Percentiles rank a stretch among this genome's conserved stretches.
Conservation (phyloP, 1,284 basidiomycete species). For the Melampsora abietis-canadensis region DNA sequence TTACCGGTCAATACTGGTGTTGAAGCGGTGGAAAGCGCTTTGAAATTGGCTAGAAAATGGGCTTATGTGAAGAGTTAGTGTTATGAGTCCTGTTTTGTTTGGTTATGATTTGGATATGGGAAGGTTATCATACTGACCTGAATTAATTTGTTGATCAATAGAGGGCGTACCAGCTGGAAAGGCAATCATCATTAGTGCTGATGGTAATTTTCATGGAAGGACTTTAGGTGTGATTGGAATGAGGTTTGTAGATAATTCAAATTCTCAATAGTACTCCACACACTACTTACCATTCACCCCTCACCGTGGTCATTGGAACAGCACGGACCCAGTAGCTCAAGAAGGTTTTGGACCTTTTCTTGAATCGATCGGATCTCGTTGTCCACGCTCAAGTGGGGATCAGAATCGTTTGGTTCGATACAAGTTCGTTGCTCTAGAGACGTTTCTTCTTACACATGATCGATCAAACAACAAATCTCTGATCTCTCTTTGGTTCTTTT, state of each 20-base stretch:
- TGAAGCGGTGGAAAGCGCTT: slow-evolving; percentile 88
- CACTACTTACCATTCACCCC: too few relatives aligned
- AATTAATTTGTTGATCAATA: slow-evolving; percentile 50
- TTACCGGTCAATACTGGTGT: slow-evolving; percentile 99
- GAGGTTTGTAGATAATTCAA: slow-evolving; percentile 45
- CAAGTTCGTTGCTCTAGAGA: slow-evolving; percentile 57
- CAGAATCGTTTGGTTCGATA: slow-evolving; percentile 63
- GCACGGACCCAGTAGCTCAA: slow-evolving; percentile 78
- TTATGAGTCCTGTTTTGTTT: too few relatives aligned
- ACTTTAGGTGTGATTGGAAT: slow-evolving; percentile 83
- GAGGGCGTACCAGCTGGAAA: slow-evolving; percentile 79
- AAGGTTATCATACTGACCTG: too few relatives aligned
- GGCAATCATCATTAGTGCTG: slow-evolving; percentile 81
- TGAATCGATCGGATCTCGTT: slow-evolving; percentile 71
- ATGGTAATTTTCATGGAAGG: slow-evolving; percentile 93
- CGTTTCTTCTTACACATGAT: too few relatives aligned
- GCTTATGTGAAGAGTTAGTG: slow-evolving; percentile 46
- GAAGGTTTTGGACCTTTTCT: slow-evolving; percentile 88
- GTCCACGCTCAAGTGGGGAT: slow-evolving; percentile 58
- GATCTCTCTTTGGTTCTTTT: not conserved
- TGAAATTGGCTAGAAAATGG: slow-evolving; percentile 57
- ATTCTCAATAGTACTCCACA: too few relatives aligned
- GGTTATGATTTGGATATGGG: too few relatives aligned
- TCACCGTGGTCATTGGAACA: too few relatives aligned
- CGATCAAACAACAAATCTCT: too few relatives aligned